These are phyloP conservation scores for Candida sanyaensis DNA, from an alignment of 1,139 yeast species.

Conservation along the genomic window DNA sequence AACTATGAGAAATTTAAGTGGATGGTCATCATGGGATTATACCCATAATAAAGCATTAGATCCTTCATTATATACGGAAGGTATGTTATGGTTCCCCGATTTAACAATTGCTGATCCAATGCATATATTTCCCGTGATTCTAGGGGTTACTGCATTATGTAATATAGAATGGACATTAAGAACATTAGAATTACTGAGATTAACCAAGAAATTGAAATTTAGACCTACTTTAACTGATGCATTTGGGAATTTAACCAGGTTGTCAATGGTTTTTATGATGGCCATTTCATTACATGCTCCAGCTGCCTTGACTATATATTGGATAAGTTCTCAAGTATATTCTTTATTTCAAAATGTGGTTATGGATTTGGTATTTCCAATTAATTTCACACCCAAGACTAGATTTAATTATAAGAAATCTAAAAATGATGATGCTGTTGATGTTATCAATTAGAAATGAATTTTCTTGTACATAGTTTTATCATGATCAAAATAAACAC, in stretches of 20 bases:
- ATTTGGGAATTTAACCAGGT: slow-evolving; percentile 63
- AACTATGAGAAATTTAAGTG: slow-evolving; percentile 74
- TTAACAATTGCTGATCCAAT: slow-evolving; percentile 63
- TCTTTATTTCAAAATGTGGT: slow-evolving; percentile 74
- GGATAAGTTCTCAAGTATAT: slow-evolving; percentile 82
- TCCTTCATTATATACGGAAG: slow-evolving; percentile 54
- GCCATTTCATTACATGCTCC: slow-evolving; percentile 88
- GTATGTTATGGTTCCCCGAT: slow-evolving; percentile 60
- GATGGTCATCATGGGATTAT: slow-evolving; percentile 62
- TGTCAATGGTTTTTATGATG: slow-evolving; percentile 79
- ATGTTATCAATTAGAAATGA: slow-evolving; percentile 1
- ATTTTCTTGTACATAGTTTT: background rate
- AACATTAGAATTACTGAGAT: slow-evolving; percentile 54
- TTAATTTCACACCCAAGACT: slow-evolving; percentile 49
- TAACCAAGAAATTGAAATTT: slow-evolving; percentile 37
- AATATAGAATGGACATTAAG: slow-evolving; percentile 77
- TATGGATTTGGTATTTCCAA: slow-evolving; percentile 69
- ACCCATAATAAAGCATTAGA: slow-evolving; percentile 53
- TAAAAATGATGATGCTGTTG: slow-evolving; percentile 1
- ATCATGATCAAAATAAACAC: background rate
- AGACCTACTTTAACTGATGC: slow-evolving; percentile 66
- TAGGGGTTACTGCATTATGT: slow-evolving; percentile 70
- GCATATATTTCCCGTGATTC: slow-evolving; percentile 64
- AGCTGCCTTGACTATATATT: slow-evolving; percentile 72
- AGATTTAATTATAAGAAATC: slow-evolving; percentile 18